Percentiles rank a stretch among this genome's conserved stretches.
Evolutionary conservation across 2,329 filamentous ascomycete species (phyloP).

Genomic region (Talaromyces sp.): DNA sequence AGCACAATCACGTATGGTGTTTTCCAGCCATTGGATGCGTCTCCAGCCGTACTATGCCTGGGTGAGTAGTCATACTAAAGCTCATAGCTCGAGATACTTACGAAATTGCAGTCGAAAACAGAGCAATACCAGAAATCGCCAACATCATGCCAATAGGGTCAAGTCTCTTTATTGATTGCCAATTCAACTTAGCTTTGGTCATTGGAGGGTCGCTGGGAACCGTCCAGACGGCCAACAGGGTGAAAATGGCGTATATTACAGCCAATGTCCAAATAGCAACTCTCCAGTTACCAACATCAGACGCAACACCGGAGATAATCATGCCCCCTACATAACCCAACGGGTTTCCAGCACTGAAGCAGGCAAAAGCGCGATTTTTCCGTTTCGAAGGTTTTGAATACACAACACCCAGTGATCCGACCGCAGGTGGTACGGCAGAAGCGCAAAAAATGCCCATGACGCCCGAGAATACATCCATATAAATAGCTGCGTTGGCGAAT

Average conservation of each 20-base stretch:
- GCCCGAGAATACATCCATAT: slow-evolving; percentile 61
- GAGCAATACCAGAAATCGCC: slow-evolving; percentile 62
- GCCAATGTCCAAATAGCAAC: slow-evolving; percentile 61
- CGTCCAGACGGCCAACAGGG: slow-evolving; percentile 57
- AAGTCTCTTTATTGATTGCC: slow-evolving; percentile 53
- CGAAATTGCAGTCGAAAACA: slow-evolving; percentile 61
- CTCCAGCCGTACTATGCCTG: slow-evolving; percentile 43
- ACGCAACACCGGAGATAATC: slow-evolving; percentile 61
- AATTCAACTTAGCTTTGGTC: slow-evolving; percentile 42
- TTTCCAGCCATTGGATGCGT: slow-evolving; percentile 61
- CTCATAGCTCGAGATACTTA: slow-evolving; percentile 25
- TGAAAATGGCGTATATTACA: slow-evolving; percentile 61
- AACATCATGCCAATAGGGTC: slow-evolving; percentile 60
- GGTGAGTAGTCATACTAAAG: neutral
- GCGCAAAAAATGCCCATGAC: slow-evolving; percentile 62
- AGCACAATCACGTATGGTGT: slow-evolving; percentile 61
- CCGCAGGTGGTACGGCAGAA: slow-evolving; percentile 60
- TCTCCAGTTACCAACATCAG: slow-evolving; percentile 61
- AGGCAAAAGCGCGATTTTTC: slow-evolving; percentile 64
- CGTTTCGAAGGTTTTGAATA: slow-evolving; percentile 58
- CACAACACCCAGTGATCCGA: slow-evolving; percentile 61
- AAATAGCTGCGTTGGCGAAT: slow-evolving; percentile 57
- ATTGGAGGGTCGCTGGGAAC: slow-evolving; percentile 53
- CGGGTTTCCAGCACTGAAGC: slow-evolving; percentile 55
- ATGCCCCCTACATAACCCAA: slow-evolving; percentile 56